Base-by-base conservation (phyloP, 1,284 basidiomycete species). In the Trichosporon faecale region DNA sequence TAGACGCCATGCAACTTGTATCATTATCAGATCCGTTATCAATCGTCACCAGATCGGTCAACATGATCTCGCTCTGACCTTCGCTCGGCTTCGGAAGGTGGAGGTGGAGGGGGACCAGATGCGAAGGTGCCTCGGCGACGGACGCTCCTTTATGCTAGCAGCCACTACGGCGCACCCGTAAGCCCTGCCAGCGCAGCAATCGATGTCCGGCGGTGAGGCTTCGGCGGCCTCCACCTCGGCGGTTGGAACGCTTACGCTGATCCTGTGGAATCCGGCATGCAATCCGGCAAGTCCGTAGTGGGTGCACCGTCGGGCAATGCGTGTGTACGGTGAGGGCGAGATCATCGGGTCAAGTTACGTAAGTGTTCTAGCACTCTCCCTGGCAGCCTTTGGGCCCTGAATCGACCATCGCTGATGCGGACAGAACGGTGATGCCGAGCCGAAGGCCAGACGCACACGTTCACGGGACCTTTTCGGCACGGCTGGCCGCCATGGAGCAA, bases 361-460 rank as follows among this genome's bases (percentile, higher is more conserved):
- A 61, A 33, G 31, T 31, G 57, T 61, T 61, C 57, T 61, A 61
- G 57, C 57, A 61, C 18, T 9, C 21, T 61, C 57, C 57, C 57
- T 61, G 29, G 27, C 2, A 4, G 2, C 29, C 29, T 33, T 33
- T 3, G 16, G 27, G 25, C 55, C 55, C 55, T 60, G 55, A 12
- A 16, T 27, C 31, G 6, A 14, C 55, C 25, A 27, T 18, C 25
- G 55, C 55, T 31, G 49, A 52, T 44, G 49, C 55, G 25, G 55
- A 29, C 12, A 14, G 11, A 7, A 5, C 49, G 7, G 18, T 25
- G 55, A 60, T 61, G 57, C 57, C 57, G 57, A 61, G 57, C 57
- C 57, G 57, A 61, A 31, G 27, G 21, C 9, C 16, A 18, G 18
- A 61, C 57, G 57, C 57, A 61, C 57, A 61, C 57, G 57, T 61